These are phyloP conservation scores for Cystobasidium onofrii DNA, from an alignment of 768 basidiomycete species.

Conservation along the genomic window DNA sequence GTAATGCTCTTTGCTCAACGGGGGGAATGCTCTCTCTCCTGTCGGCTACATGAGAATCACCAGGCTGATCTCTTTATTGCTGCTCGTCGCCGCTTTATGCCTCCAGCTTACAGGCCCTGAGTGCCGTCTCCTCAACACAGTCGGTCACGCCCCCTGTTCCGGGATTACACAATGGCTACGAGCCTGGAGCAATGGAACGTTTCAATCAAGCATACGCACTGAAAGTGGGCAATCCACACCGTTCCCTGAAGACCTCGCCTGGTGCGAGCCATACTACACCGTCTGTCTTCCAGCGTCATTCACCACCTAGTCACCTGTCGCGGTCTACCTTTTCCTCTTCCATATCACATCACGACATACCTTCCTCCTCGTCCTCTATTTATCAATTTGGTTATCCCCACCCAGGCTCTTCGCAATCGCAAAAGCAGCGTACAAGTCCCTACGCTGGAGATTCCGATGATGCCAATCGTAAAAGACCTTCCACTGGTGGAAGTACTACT, in stretches of 20 bases:
- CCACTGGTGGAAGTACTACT: neutral
- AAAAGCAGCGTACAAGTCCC: neutral
- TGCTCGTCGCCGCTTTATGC: neutral
- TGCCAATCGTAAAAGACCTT: neutral
- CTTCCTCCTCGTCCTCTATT: neutral
- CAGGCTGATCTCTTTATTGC: neutral
- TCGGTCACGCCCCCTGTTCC: neutral
- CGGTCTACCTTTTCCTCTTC: no score
- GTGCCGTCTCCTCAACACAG: neutral
- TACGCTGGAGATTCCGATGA: neutral
- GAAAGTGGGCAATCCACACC: neutral
- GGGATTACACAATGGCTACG: neutral
- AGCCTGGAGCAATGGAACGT: neutral
- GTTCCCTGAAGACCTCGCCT: neutral
- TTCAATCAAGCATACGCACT: neutral
- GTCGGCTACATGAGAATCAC: no score
- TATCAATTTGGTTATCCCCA: neutral
- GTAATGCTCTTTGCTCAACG: no score
- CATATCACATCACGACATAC: no score
- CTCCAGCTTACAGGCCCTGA: neutral
- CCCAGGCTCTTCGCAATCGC: neutral
- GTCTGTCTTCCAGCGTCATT: neutral
- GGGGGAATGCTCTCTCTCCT: no score
- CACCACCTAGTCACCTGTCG: no score
- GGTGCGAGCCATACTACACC: neutral